Evolutionary conservation across 2,329 filamentous ascomycete species (phyloP), one percentile per base, ranked within the genome.

Genomic region (Mycogone perniciosa): DNA sequence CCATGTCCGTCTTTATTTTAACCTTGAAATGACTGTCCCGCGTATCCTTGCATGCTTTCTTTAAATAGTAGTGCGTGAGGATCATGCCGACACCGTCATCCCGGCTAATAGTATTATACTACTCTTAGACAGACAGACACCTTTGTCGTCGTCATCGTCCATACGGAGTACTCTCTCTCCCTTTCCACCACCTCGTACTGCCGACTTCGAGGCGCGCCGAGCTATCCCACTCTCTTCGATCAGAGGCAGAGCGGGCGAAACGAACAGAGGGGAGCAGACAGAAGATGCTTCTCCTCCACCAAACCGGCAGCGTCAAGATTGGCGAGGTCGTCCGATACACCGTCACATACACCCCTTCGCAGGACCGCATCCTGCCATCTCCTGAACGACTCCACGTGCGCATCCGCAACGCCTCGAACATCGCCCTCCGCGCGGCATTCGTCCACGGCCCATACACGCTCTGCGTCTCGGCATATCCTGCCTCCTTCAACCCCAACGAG

Each of bases 391-490:
- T 99, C 35, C 82, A 89, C 69, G 81, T 99, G 42, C 89, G 88
- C 60, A 84, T 99, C 66, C 92, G 88, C 67, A 99, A 99, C 69
- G 91, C 88, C 7, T 93, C 88, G 37, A 86, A 89, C 51, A 88
- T 96, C 57, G 88, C 93, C 11, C 76, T 97, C 37, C 88, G 93
- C 63, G 93, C 93, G 48, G 93, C 93, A 51, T 99, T 96, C 67
- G 85, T 99, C 48, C 93, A 96, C 70, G 93, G 93, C 0, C 93
- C 93, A 1, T 99, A 99, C 66, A 95, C 85, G 1, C 79, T 97
- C 35, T 90, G 89, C 62, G 86, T 91, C 44, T 84, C 91, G 46
- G 88, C 90, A 27, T 95, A 95, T 61, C 89, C 92, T 1, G 78
- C 87, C 11, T 81, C 77, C 43, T 97, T 93, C 72, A 80, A 91